Evolutionary conservation across 495 filamentous ascomycete genomes (phyloP), one percentile per base, ranked within the genome.

Genomic region (Entonaema liquescens): DNA sequence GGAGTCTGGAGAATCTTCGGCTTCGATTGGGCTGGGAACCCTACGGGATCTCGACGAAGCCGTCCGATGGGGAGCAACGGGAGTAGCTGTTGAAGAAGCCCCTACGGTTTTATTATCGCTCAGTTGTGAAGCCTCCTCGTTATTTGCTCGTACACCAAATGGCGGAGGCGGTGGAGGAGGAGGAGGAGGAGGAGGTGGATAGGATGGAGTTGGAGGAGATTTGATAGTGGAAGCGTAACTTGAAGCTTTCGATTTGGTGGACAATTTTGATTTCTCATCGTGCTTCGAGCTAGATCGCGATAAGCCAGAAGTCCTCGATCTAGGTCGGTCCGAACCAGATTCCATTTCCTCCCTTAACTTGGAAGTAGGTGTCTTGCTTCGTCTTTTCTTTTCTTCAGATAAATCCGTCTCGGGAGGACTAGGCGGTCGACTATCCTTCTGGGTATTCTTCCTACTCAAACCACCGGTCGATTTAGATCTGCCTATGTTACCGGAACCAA

Each of bases 51-150:
- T 83, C 11, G 78, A 72, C 3, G 79, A 81, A 0, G 53, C 59
- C 47, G 81, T 84, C 59, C 88, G 86, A 62, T 87, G 88, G 9
- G 90, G 88, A 0, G 88, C 85, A 62, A 91, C 85, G 6, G 89
- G 87, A 21, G 91, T 93, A 44, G 89, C 87, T 64, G 73, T 62
- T 17, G 81, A 82, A 25, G 57, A 55, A 33, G 68, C 60, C 6
- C 68, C 70, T 6, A 65, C 58, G 8, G 71, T 76, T 55, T 59
- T 73, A 33, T 52, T 62, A 44, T 72, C 74, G 44, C 76, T 75
- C 9, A 75, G 31, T 28, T 87, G 87, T 3, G 91, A 93, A 63
- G 85, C 85, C 25, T 17, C 60, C 17, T 74, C 71, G 31, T 65
- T 59, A 15, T 59, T 33, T 23, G 67, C 58, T 12, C 56, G 63